Conservation (phyloP, 306 rosid genomes). For the Dalbergia oliveri region DNA sequence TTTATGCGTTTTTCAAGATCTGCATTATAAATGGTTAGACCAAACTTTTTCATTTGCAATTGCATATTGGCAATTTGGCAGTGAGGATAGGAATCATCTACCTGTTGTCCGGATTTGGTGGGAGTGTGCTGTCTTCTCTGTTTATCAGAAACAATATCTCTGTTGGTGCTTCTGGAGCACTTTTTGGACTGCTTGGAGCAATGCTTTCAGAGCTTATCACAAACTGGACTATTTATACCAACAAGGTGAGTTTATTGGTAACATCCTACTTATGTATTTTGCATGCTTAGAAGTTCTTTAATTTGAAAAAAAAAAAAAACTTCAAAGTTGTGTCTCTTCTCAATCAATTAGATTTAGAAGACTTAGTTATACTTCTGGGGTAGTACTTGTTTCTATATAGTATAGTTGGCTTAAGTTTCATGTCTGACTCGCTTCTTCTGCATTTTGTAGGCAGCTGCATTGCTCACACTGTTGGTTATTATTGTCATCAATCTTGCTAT, state of each 20-base stretch:
- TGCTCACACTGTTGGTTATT: slow-evolving; percentile 72
- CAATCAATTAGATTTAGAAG: slow-evolving; percentile 13
- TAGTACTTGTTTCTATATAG: background rate
- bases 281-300: slow-evolving; percentile 2
- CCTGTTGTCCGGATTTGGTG: slow-evolving; percentile 81
- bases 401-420: slow-evolving; percentile 10
- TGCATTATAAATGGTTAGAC: slow-evolving; percentile 24
- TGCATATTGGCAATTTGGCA: slow-evolving; percentile 57
- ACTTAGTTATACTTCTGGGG: background rate
- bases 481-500: slow-evolving; percentile 76
- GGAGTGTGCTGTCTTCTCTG: slow-evolving; percentile 72
- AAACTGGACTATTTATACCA: slow-evolving; percentile 85
- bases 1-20: slow-evolving; percentile 1
- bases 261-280: background rate
- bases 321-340: background rate
- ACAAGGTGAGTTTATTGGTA: slow-evolving; percentile 63
- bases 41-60: background rate
- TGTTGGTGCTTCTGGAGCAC: slow-evolving; percentile 95
- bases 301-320: slow-evolving; percentile 16
- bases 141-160: slow-evolving; percentile 76
- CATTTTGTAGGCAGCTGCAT: slow-evolving; percentile 71
- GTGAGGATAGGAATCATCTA: slow-evolving; percentile 79
- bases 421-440: slow-evolving; percentile 30
- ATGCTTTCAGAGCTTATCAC: slow-evolving; percentile 95
- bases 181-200: slow-evolving; percentile 95